Base-by-base conservation (phyloP, 2,329 filamentous ascomycete genomes). In the Pestalotiopsis sp. region DNA sequence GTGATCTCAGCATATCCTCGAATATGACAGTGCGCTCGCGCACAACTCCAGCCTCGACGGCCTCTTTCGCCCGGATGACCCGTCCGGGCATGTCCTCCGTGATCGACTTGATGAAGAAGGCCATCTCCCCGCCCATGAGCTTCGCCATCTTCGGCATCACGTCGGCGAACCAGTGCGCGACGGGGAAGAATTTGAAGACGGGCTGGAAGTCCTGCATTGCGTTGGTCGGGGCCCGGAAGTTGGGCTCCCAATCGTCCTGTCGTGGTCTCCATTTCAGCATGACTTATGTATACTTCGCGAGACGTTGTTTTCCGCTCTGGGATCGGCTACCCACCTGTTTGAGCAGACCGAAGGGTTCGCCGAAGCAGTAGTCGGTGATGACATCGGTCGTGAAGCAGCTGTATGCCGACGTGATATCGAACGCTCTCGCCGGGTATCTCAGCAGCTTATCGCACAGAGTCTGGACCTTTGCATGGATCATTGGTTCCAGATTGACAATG, bases 1-100 rank as follows among this genome's bases (percentile, higher is more conserved):
- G 78, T 77, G 2, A 75, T 73, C 20, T 80, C 71, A 59, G n/a
- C 7, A 23, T 79, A 76, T 36, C 77, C 72, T 60, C 82, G 81
- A 63, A 83, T 71, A 71, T 12, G 5, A 14, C 9, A 20, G 45
- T 14, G 13, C 20, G 14, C 14, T 52, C 45, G 14, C 20, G 45
- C 7, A 20, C 13, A 6, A 14, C 20, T 5, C 45, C 45, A 20
- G 45, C 20, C 45, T 52, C 20, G 45, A 17, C 14, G 12, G 14
- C 45, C 45, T 14, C 45, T 52, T 52, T 52, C 2, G 45, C 45
- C 7, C 20, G 14, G 2, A 14, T 14, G 14, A 52, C 20, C 1
- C 45, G 45, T 52, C 20, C 45, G 20, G 45, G 45, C 45, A 74
- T 75, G 1, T 67, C 49, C 12, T 61, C 66, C 7, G 25, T 68